These are phyloP conservation scores for Erythrobasidium hasegawianum DNA, from an alignment of 1,284 basidiomycete genomes.

Conservation along the genomic window DNA sequence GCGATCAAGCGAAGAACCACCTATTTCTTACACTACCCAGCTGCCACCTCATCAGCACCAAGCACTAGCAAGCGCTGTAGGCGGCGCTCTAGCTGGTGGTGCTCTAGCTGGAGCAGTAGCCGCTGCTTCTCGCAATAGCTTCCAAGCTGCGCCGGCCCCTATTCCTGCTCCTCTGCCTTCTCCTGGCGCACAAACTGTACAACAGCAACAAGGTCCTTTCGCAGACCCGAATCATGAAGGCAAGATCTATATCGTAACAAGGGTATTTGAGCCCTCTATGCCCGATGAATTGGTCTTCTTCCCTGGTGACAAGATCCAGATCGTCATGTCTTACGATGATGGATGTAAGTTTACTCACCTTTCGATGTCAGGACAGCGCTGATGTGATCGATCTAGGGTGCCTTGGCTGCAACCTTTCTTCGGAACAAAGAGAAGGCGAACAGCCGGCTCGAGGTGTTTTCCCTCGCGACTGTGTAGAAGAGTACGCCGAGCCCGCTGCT, in stretches of 20 bases:
- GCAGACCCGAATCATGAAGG: slow-evolving; percentile 42
- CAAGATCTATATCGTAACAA: slow-evolving; percentile 41
- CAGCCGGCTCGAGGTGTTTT: slow-evolving; percentile 39
- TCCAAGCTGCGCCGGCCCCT: neutral
- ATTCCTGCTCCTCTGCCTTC: neutral
- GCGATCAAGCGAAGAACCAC: neutral
- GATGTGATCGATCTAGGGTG: slow-evolving; percentile 13
- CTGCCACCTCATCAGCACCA: slow-evolving; percentile 5
- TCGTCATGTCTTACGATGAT: slow-evolving; percentile 45
- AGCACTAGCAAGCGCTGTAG: slow-evolving; percentile 5
- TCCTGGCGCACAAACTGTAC: neutral
- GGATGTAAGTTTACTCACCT: slow-evolving; percentile 13
- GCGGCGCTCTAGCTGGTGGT: slow-evolving; percentile 4
- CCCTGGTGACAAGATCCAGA: slow-evolving; percentile 43
- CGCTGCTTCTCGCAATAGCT: neutral
- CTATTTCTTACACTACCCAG: neutral
- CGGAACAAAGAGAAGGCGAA: slow-evolving; percentile 5
- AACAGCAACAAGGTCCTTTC: slow-evolving; percentile 39
- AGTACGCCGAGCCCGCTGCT: slow-evolving; percentile 10
- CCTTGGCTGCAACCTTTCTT: slow-evolving; percentile 23
- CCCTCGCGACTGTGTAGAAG: slow-evolving; percentile 45
- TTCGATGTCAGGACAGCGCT: neutral
- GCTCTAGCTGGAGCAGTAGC: neutral
- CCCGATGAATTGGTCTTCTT: slow-evolving; percentile 44
- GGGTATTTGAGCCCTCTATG: slow-evolving; percentile 43